These are phyloP conservation scores for Aspergillus heteromorphus DNA, from an alignment of 495 filamentous ascomycete genomes.

Conservation along the genomic window DNA sequence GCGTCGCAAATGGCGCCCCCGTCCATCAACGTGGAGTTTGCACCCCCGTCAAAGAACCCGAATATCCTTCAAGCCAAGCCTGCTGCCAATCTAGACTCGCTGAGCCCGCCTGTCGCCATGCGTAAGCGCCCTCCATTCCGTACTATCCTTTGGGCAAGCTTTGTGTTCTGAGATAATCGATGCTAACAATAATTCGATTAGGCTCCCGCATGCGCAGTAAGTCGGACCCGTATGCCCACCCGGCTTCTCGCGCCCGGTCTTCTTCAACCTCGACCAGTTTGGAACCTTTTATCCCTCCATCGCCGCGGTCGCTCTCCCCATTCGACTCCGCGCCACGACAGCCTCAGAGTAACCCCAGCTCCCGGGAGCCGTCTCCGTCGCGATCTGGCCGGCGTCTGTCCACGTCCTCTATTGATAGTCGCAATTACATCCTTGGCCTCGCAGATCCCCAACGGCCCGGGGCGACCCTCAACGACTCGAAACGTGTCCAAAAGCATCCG, in stretches of 20 bases:
- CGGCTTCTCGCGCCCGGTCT: constrained; percentile 40
- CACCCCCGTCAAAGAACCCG: constrained; percentile 70
- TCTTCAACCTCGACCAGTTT: constrained; percentile 40
- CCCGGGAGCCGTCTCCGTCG: constrained; percentile 55
- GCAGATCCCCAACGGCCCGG: constrained; percentile 81
- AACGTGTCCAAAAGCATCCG: constrained; percentile 90
- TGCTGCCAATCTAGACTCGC: constrained; percentile 60
- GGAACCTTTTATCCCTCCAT: constrained; percentile 38
- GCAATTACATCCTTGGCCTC: constrained; percentile 88
- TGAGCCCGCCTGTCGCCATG: constrained; percentile 67
- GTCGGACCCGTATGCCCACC: constrained; percentile 64
- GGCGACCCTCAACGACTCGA: constrained; percentile 53
- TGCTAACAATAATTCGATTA: constrained; percentile 21
- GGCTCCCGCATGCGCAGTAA: constrained; percentile 59
- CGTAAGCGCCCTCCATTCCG: constrained; percentile 50
- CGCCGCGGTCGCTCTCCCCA: constrained; percentile 66
- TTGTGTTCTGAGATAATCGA: neutral
- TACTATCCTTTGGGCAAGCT: constrained; percentile 1
- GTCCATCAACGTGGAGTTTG: constrained; percentile 90
- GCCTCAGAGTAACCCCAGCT: constrained; percentile 41
- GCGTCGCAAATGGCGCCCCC: constrained; percentile 74
- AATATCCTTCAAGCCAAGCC: constrained; percentile 67
- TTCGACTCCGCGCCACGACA: constrained; percentile 37
- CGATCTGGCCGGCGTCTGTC: constrained; percentile 70
- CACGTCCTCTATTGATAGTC: constrained; percentile 75